These are phyloP conservation scores for Pyropia yezoensis DNA, from an alignment of 23 red algal species.

Conservation along the genomic window DNA sequence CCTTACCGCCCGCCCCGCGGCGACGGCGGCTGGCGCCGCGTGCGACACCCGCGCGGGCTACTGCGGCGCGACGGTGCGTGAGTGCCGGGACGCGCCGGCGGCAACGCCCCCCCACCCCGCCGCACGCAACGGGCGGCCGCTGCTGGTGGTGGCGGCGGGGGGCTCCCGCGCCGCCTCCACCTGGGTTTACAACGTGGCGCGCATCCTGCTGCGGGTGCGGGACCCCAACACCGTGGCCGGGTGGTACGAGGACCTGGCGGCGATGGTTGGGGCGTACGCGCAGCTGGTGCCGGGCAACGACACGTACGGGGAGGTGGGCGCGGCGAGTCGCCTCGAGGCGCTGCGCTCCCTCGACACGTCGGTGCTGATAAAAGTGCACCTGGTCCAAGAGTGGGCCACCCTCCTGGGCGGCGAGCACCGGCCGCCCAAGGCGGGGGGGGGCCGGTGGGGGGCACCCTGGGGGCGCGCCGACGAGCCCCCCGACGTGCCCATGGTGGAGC, in stretches of 20 bases:
- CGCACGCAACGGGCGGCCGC: no score
- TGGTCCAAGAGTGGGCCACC: constrained; percentile 22
- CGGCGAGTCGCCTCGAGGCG: constrained; percentile 6
- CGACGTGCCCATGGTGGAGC: no score
- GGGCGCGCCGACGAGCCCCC: no score
- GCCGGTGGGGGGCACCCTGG: no score
- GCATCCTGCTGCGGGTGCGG: constrained; percentile 31
- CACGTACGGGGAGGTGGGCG: background rate
- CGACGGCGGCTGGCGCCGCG: no score
- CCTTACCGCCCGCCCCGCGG: no score
- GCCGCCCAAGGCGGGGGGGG: background rate
- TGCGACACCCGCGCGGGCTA: no score
- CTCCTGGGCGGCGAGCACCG: constrained; percentile 19
- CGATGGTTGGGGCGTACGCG: constrained; percentile 10
- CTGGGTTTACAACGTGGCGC: constrained; percentile 34
- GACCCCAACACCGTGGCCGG: constrained; percentile 50
- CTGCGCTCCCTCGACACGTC: constrained; percentile 10
- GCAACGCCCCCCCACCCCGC: no score
- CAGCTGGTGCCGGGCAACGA: constrained; percentile 7
- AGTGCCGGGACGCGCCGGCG: no score
- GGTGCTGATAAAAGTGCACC: constrained; percentile 44
- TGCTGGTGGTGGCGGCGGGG: constrained; percentile 26
- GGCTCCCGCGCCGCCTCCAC: constrained; percentile 40
- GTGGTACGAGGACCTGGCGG: constrained; percentile 22
- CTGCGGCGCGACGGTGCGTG: no score